These are phyloP conservation scores for Mycena olivaceomarginata DNA, from an alignment of 768 basidiomycete species.

Conservation along the genomic window DNA sequence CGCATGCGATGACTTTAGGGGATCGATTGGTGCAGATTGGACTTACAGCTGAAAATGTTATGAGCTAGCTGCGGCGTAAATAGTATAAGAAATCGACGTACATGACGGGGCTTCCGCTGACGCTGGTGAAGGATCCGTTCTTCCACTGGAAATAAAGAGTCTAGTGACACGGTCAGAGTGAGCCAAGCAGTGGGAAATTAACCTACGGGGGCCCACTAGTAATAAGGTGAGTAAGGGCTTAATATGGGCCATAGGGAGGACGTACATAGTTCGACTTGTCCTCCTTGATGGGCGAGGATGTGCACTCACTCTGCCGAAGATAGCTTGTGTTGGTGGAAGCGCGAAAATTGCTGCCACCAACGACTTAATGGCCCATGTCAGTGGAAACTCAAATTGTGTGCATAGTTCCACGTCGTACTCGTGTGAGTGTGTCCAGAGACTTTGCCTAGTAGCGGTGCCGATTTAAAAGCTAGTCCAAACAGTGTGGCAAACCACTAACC, in stretches of 20 bases:
- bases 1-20: not conserved
- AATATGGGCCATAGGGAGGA: conserved; percentile 28
- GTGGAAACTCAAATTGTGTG: not conserved
- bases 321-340: conserved; percentile 60
- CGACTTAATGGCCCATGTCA: conserved; percentile 54
- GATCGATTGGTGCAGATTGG: conserved; percentile 13
- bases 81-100: conserved; percentile 36
- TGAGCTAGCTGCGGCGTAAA: not conserved
- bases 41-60: conserved; percentile 43
- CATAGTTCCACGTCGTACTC: conserved; percentile 19
- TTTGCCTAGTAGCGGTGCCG: conserved; percentile 50
- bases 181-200: not conserved
- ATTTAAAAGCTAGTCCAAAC: not conserved
- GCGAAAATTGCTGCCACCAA: conserved; percentile 74
- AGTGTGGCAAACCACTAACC: conserved; percentile 12
- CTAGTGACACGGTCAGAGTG: conserved; percentile 51
- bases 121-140: conserved; percentile 67
- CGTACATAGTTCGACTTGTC: conserved; percentile 72
- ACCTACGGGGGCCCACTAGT: conserved; percentile 41
- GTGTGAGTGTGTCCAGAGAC: conserved; percentile 70
- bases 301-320: conserved; percentile 69
- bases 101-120: conserved; percentile 60
- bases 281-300: conserved; percentile 71
- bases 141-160: conserved; percentile 73
- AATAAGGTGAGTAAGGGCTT: not conserved